Evolutionary conservation across 1,284 basidiomycete genomes (phyloP).

Genomic region (Rhodotorula sp.): DNA sequence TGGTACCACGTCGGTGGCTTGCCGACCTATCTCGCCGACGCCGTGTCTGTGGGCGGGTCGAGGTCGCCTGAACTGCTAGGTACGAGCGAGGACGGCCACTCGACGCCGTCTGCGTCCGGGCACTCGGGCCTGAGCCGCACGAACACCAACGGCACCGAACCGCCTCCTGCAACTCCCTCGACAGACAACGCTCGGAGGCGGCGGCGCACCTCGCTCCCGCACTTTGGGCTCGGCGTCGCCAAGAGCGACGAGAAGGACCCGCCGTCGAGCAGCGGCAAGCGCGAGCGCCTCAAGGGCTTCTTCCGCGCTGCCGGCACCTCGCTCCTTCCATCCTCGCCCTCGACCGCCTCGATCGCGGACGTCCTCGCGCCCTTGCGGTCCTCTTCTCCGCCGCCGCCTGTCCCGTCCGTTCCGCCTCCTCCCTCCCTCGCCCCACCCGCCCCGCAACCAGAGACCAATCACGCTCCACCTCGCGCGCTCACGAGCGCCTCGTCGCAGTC

Average conservation of each 20-base stretch:
- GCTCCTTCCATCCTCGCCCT: slow-evolving; percentile 14
- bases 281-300: slow-evolving; percentile 34
- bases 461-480: background rate
- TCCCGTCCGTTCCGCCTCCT: background rate
- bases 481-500: slow-evolving; percentile 4
- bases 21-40: slow-evolving; percentile 4
- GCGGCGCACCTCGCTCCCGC: slow-evolving; percentile 24
- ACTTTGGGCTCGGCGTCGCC: slow-evolving; percentile 10
- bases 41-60: background rate
- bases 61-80: too few species aligned
- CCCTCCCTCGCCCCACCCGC: background rate
- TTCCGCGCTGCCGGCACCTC: slow-evolving; percentile 20
- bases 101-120: slow-evolving; percentile 12
- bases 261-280: background rate
- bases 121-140: background rate
- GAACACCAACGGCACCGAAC: background rate
- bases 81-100: background rate
- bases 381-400: background rate
- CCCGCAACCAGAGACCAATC: background rate
- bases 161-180: background rate
- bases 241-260: slow-evolving; percentile 2
- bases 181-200: background rate
- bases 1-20: slow-evolving; percentile 11
- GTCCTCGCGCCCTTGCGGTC: background rate
- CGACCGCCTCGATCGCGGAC: slow-evolving; percentile 7